phyloP scores from a whole-genome alignment of 1,284 basidiomycete species.

The Ceratobasidium sp. region DNA sequence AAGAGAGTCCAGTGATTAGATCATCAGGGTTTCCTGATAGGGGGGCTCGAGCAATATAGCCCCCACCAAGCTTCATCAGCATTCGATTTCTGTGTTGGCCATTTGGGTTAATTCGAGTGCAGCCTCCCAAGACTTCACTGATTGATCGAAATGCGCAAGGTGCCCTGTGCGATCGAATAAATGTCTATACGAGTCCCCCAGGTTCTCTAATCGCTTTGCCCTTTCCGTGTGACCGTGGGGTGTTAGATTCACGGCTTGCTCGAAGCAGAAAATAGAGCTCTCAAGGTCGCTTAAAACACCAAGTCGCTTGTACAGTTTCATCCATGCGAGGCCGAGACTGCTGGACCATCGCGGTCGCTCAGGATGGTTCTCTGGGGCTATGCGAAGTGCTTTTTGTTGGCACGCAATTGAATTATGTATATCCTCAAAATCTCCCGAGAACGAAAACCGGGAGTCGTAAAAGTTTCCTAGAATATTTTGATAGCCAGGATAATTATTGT shows the following conservation, averaged over 20 bases:
- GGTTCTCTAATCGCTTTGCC: no score
- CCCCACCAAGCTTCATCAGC: no score
- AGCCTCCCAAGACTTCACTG: no score
- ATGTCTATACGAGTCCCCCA: no score
- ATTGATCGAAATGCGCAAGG: no score
- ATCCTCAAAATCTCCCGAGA: not conserved
- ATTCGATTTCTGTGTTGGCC: no score
- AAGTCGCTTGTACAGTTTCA: no score
- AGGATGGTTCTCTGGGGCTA: not conserved
- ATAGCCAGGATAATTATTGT: not conserved
- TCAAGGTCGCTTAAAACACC: not conserved
- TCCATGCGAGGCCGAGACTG: not conserved
- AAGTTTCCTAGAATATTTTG: not conserved
- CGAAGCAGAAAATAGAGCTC: not conserved
- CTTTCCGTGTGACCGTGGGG: no score
- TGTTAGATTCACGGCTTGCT: not conserved
- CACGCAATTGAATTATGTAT: not conserved
- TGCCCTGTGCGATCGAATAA: no score
- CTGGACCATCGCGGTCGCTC: not conserved
- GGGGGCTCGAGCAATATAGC: no score
- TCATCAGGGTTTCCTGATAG: not conserved
- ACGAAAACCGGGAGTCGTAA: not conserved
- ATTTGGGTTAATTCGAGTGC: no score
- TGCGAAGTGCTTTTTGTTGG: not conserved
- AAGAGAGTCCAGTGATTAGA: not conserved